A percentile compares a stretch with the other conserved stretches of the same genome.
Evolutionary conservation across 75 land plant genomes (phyloP).

Genomic region (Pinus tabuliformis): DNA sequence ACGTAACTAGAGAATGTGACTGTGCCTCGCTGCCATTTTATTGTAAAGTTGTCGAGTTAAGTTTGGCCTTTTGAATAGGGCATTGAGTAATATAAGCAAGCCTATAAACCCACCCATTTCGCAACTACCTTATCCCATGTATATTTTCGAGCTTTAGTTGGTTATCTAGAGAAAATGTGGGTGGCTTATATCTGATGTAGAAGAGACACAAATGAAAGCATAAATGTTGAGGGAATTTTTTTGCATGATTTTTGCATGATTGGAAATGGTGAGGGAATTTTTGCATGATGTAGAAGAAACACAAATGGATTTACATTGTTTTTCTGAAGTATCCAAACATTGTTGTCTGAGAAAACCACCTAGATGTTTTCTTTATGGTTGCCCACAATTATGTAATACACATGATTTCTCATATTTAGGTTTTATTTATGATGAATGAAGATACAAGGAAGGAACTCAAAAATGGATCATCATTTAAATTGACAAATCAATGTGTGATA

Average conservation of each 20-base stretch:
- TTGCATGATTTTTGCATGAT: too few relatives aligned
- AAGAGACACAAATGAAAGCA: slow-evolving; percentile 47
- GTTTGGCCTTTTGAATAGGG: too few relatives aligned
- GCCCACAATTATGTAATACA: neutral
- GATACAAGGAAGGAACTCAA: neutral
- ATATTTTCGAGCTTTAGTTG: slow-evolving; percentile 39
- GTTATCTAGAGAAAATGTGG: slow-evolving; percentile 26
- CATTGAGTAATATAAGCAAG: too few relatives aligned
- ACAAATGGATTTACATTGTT: slow-evolving; percentile 21
- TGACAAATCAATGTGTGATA: too few relatives aligned
- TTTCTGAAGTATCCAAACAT: neutral
- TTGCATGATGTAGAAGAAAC: slow-evolving; percentile 25
- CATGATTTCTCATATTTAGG: neutral
- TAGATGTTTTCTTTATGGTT: neutral
- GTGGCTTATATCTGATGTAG: slow-evolving; percentile 51
- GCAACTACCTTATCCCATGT: too few relatives aligned
- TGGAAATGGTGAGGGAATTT: slow-evolving; percentile 40
- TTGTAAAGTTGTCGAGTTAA: too few relatives aligned
- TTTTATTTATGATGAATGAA: neutral
- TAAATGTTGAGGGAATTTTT: too few relatives aligned
- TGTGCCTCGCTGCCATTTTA: too few relatives aligned
- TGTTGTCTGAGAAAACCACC: slow-evolving; percentile 33
- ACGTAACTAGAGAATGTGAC: too few relatives aligned
- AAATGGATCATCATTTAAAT: too few relatives aligned
- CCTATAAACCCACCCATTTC: too few relatives aligned